phyloP scores from a whole-genome alignment of 345 rosid genomes.

The Syzygium aromaticum region DNA sequence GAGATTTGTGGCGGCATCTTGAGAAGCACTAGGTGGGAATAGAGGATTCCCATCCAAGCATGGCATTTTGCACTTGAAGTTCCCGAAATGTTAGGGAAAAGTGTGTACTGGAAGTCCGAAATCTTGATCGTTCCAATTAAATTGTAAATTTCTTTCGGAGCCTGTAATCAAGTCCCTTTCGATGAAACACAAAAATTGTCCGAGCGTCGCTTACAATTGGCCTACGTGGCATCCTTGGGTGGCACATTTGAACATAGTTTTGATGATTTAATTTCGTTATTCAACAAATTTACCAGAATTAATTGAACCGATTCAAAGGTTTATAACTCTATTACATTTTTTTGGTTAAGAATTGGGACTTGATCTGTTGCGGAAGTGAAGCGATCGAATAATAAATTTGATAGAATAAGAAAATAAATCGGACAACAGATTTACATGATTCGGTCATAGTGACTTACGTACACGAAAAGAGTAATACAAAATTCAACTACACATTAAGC shows the following conservation, averaged over 20 bases:
- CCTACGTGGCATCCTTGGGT: not conserved
- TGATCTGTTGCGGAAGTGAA: not conserved
- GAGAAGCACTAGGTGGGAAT: not conserved
- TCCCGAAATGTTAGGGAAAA: not conserved
- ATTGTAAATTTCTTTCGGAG: not conserved
- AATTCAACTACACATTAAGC: no score
- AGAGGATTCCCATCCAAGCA: not conserved
- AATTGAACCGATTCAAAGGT: not conserved
- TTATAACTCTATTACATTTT: not conserved
- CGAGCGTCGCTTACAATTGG: not conserved
- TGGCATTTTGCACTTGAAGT: not conserved
- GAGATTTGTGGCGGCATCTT: not conserved
- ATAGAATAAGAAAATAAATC: no score
- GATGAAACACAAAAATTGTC: not conserved
- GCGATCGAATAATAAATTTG: no score
- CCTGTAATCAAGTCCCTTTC: not conserved
- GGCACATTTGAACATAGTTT: not conserved
- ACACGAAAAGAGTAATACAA: no score
- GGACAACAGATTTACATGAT: no score
- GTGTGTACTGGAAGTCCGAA: not conserved
- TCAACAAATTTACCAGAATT: not conserved
- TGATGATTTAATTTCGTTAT: not conserved
- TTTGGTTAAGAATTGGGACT: not conserved
- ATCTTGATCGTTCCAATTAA: not conserved
- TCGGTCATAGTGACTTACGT: no score